phyloP scores from a whole-genome alignment of 805 yeast species.

The Lipomyces mesembrius region DNA sequence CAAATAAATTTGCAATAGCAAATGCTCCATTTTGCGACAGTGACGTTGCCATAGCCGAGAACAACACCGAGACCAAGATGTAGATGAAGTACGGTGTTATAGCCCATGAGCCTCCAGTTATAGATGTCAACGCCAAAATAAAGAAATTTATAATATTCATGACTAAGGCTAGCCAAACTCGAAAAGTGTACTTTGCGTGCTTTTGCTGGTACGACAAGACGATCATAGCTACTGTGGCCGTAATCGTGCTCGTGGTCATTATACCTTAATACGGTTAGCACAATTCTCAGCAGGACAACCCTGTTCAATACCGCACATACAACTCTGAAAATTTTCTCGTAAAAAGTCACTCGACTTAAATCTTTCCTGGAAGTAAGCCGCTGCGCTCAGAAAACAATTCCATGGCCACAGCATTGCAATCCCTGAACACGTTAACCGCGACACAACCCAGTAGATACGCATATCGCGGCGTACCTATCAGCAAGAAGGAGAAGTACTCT shows the following conservation, averaged over 20 bases:
- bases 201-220: constrained; percentile 24
- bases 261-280: constrained; percentile 1
- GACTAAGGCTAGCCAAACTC: constrained; percentile 33
- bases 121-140: constrained; percentile 33
- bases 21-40: constrained; percentile 86
- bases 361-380: constrained; percentile 73
- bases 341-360: constrained; percentile 51
- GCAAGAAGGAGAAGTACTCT: constrained; percentile 28
- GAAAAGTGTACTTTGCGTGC: constrained; percentile 33
- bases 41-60: constrained; percentile 64
- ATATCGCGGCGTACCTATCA: constrained; percentile 15
- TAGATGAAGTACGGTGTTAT: constrained; percentile 49
- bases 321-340: constrained; percentile 55
- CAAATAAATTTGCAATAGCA: constrained; percentile 80
- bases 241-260: constrained; percentile 43
- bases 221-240: constrained; percentile 43
- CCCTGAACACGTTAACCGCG: constrained; percentile 19
- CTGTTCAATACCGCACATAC: constrained; percentile 35
- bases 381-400: constrained; percentile 88
- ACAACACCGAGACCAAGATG: constrained; percentile 65
- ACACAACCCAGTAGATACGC: neutral
- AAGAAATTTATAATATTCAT: constrained; percentile 31
- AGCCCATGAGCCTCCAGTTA: constrained; percentile 31
- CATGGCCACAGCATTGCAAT: constrained; percentile 80
- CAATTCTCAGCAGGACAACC: constrained; percentile 18